Evolutionary conservation across 2,329 filamentous ascomycete genomes (phyloP).

Genomic region (Xylariaceae sp.): DNA sequence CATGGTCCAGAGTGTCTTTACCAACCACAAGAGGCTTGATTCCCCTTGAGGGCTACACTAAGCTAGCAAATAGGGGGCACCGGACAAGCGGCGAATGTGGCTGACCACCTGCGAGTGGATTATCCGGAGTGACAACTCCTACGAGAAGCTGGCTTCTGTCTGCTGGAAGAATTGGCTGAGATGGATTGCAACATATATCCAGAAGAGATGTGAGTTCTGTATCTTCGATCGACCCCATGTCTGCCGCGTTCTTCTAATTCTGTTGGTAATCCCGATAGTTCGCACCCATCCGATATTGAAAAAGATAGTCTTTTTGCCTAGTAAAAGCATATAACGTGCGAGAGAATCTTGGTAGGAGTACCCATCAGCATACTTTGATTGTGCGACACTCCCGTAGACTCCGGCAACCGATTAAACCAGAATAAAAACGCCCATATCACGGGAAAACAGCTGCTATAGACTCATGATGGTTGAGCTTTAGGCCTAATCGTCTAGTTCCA

Average conservation of each 20-base stretch:
- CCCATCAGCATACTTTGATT: constrained; percentile 33
- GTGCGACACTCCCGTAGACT: constrained; percentile 27
- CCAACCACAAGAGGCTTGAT: no score
- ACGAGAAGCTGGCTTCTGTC: constrained; percentile 19
- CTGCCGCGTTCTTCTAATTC: constrained; percentile 11
- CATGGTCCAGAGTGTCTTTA: no score
- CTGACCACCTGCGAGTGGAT: constrained; percentile 14
- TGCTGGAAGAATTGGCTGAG: neutral
- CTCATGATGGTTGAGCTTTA: constrained; percentile 28
- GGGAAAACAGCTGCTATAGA: constrained; percentile 27
- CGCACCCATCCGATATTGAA: constrained; percentile 7
- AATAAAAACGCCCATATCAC: constrained; percentile 32
- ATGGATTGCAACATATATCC: constrained; percentile 26
- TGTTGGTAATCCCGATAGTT: constrained; percentile 27
- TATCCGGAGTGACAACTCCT: constrained; percentile 18
- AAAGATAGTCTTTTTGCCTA: constrained; percentile 21
- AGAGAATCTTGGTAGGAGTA: constrained; percentile 33
- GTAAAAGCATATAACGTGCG: constrained; percentile 21
- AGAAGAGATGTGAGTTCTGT: constrained; percentile 30
- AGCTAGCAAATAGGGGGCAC: no score
- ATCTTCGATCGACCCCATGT: constrained; percentile 27
- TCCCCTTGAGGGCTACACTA: no score
- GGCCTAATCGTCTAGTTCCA: constrained; percentile 32
- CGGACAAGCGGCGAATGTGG: no score
- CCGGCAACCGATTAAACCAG: constrained; percentile 33